Conservation (phyloP, 169 alveolate genomes). For the Eimeria sp. region DNA sequence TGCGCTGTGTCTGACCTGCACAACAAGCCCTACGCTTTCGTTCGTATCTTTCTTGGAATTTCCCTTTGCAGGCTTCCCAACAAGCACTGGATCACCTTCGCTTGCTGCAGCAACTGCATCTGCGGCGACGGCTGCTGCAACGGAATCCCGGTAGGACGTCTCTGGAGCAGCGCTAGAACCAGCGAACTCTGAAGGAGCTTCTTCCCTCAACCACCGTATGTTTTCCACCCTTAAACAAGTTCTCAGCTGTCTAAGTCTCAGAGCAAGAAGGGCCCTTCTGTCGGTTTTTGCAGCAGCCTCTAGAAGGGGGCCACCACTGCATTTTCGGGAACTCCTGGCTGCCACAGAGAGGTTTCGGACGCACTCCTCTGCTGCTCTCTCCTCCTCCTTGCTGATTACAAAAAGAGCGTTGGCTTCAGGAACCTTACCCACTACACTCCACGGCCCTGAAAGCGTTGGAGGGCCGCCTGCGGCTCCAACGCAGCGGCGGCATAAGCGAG, state of each 20-base stretch:
- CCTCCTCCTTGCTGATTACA: slow-evolving; percentile 74
- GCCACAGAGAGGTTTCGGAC: neutral
- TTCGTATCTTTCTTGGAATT: neutral
- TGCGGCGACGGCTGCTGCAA: slow-evolving; percentile 67
- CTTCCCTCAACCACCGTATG: slow-evolving; percentile 50
- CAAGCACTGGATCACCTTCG: neutral
- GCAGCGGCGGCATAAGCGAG: slow-evolving; percentile 71
- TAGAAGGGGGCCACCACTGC: neutral
- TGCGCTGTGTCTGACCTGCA: slow-evolving; percentile 74
- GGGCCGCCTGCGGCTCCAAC: slow-evolving; percentile 59
- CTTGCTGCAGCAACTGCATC: slow-evolving; percentile 29
- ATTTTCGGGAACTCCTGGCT: neutral
- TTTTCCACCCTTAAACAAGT: slow-evolving; percentile 56
- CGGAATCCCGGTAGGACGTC: neutral
- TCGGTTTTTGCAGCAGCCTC: slow-evolving; percentile 57
- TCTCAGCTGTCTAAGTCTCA: slow-evolving; percentile 67
- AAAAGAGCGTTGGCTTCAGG: slow-evolving; percentile 81
- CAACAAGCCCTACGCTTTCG: neutral
- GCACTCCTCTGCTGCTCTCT: slow-evolving; percentile 59
- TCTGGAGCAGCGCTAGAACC: neutral
- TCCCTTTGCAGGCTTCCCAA: neutral
- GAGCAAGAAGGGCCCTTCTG: slow-evolving; percentile 61
- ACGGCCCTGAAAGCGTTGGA: slow-evolving; percentile 75
- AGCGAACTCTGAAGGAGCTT: slow-evolving; percentile 48
- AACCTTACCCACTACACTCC: slow-evolving; percentile 78